Evolutionary conservation across 495 filamentous ascomycete species (phyloP).

Genomic region (Xylaria nigripes): DNA sequence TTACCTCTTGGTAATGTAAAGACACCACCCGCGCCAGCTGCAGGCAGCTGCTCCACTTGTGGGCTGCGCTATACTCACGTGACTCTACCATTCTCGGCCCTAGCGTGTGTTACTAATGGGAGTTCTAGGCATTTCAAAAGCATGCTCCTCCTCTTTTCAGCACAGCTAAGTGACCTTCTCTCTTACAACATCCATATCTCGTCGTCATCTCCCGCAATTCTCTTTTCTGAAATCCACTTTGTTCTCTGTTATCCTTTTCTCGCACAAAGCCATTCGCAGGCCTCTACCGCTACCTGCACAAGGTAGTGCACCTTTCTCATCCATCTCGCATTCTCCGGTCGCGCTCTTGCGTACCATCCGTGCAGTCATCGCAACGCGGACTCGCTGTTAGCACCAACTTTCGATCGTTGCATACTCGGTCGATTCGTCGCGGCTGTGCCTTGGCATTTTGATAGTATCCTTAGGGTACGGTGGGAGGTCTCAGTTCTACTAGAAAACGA

Average conservation of each 20-base stretch:
- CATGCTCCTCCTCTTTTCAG: slow-evolving; percentile 6
- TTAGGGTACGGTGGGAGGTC: slow-evolving; percentile 25
- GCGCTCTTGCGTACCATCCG: background rate
- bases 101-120: slow-evolving; percentile 11
- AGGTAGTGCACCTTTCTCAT: background rate
- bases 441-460: slow-evolving; percentile 15
- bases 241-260: background rate
- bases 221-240: background rate
- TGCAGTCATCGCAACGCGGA: background rate
- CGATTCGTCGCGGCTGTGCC: slow-evolving; percentile 7
- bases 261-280: background rate
- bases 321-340: background rate
- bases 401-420: slow-evolving; percentile 9
- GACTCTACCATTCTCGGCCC: background rate
- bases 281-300: background rate
- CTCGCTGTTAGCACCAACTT: slow-evolving; percentile 3
- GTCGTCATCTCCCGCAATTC: background rate
- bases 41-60: background rate
- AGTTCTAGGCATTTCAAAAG: slow-evolving; percentile 10
- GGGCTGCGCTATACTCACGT: background rate
- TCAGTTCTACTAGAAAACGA: slow-evolving; percentile 22
- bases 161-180: background rate
- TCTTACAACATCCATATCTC: background rate
- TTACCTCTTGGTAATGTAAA: too few relatives aligned
- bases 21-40: too few relatives aligned